Evolutionary conservation across 2,329 filamentous ascomycete genomes (phyloP), one percentile per base, ranked within the genome.

Genomic region (Aspergillus latus): DNA sequence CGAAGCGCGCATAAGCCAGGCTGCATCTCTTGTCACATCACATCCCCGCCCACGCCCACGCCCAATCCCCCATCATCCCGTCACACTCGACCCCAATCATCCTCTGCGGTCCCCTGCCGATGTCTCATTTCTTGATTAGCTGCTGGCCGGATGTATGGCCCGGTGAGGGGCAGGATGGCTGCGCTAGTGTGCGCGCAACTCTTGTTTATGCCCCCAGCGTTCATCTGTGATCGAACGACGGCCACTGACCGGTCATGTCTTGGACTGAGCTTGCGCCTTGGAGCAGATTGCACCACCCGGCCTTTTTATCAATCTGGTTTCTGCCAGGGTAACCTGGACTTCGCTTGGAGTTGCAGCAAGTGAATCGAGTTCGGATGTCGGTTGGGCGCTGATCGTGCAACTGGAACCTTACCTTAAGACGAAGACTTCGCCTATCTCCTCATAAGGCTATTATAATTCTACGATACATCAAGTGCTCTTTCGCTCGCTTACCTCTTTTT

Each of bases 11-110:
- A 34, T 28, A 49, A 21, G 55, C 28, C n/a, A 43, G 39, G 15
- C 43, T 61, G 61, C 60, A 59, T 65, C 59, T 61, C 62, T 37
- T 50, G 62, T 72, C 70, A 72, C 69, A 71, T 72, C 69, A 71
- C 69, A 68, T 61, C 66, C 64, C 60, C 39, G 16, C 39, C 16
- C 39, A 59, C 50, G 45, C 48, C 52, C 56, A 39, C 53, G 45
- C 34, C 51, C 52, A 57, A 54, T 68, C 66, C 39, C 16, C 43
- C 39, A 64, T 66, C 64, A 60, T 63, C 50, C 59, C 59, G 26
- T 58, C 58, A 62, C 58, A 56, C 52, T 46, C 49, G 32, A 29
- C 15, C 32, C 44, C n/a, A 4, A 34, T 47, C 44, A 28, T 15
- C 29, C 29, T 44, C 45, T 37, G 26, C 52, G 16, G 28, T n/a